Percentiles rank a stretch among this genome's conserved stretches.
Evolutionary conservation across 306 rosid genomes (phyloP).

Genomic region (Lathyrus aphaca): DNA sequence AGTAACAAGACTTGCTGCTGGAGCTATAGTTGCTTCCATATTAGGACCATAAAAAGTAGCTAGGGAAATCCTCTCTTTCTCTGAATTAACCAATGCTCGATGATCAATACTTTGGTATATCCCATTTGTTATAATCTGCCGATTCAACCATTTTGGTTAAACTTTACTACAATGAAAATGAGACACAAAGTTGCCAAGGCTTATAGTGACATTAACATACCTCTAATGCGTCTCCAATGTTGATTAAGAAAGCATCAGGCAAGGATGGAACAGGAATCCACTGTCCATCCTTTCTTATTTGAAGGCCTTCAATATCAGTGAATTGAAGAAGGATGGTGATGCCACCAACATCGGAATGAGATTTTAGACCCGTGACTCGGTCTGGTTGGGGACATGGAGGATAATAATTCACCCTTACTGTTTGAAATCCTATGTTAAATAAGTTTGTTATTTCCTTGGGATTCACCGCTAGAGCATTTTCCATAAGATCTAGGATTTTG

Average conservation of each 20-base stretch:
- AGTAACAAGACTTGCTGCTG: slow-evolving; percentile 49
- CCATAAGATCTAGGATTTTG: slow-evolving; percentile 33
- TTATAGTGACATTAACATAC: background rate
- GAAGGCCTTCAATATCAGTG: slow-evolving; percentile 42
- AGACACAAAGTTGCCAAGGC: too few relatives aligned
- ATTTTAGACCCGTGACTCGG: slow-evolving; percentile 28
- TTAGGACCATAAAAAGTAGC: slow-evolving; percentile 50
- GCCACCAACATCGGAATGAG: slow-evolving; percentile 40
- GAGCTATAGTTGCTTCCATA: slow-evolving; percentile 40
- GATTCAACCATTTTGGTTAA: background rate
- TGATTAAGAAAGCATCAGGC: slow-evolving; percentile 46
- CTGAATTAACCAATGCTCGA: slow-evolving; percentile 43
- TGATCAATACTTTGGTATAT: slow-evolving; percentile 51
- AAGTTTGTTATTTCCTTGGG: slow-evolving; percentile 15
- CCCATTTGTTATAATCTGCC: slow-evolving; percentile 55
- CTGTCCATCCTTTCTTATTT: slow-evolving; percentile 43
- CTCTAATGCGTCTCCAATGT: slow-evolving; percentile 25
- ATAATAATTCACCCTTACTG: slow-evolving; percentile 40
- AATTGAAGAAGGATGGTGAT: slow-evolving; percentile 39
- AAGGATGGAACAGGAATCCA: slow-evolving; percentile 49
- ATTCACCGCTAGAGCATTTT: slow-evolving; percentile 34
- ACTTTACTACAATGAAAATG: too few relatives aligned
- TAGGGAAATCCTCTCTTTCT: slow-evolving; percentile 53
- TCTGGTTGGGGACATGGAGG: slow-evolving; percentile 47
- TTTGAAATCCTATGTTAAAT: slow-evolving; percentile 21